Evolutionary conservation across 768 basidiomycete genomes (phyloP).

Genomic region (Lentinus tigrinus): DNA sequence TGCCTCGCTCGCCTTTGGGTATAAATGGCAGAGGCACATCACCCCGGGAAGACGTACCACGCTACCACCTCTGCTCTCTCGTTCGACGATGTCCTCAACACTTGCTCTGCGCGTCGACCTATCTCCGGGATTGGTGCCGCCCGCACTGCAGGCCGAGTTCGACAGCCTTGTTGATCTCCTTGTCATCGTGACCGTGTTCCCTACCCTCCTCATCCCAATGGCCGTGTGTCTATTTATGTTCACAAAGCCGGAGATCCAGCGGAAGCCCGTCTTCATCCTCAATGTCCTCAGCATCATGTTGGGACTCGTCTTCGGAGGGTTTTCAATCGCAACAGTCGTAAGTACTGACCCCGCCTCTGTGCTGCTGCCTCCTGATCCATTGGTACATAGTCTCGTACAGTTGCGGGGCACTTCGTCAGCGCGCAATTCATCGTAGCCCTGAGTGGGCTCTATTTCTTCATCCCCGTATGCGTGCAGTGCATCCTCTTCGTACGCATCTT

Average conservation of each 20-base stretch:
- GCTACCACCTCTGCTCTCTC: no score
- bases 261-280: slow-evolving; percentile 22
- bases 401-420: slow-evolving; percentile 19
- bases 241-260: slow-evolving; percentile 21
- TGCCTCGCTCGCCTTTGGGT: no score
- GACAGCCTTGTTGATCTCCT: not conserved
- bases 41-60: no score
- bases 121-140: no score
- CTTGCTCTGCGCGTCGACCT: no score
- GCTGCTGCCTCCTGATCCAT: not conserved
- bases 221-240: slow-evolving; percentile 21
- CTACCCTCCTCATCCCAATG: not conserved
- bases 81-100: no score
- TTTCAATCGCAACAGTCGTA: not conserved
- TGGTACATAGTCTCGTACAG: not conserved
- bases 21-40: no score
- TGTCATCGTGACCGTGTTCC: not conserved
- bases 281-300: slow-evolving; percentile 22
- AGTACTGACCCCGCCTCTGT: not conserved
- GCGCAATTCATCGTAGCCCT: slow-evolving; percentile 20
- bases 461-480: slow-evolving; percentile 36
- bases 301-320: not conserved
- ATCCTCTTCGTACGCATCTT: slow-evolving; percentile 37
- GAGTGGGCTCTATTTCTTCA: slow-evolving; percentile 25
- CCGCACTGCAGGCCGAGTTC: not conserved